Evolutionary conservation across 305 asterid genomes (phyloP), one percentile per base, ranked within the genome.

Genomic region (Fraxinus angustifolia): DNA sequence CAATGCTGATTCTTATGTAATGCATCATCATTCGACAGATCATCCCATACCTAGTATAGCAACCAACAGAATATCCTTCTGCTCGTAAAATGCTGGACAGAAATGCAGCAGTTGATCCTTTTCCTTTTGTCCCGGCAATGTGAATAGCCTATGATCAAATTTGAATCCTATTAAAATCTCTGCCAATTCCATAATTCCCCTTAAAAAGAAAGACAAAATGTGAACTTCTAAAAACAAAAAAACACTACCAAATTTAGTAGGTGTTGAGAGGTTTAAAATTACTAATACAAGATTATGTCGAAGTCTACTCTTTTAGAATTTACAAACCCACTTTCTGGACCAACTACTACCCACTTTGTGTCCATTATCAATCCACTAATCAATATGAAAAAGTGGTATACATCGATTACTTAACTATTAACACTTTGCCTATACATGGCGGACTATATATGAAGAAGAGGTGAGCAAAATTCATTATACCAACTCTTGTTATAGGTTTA

Each of bases 101-200:
- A 84, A 91, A 95, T n/a, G 95, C 91, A 84, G 97, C 97, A 76
- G 99, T 92, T 12, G 99, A 95, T 80, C 98, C 99, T 89, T 95
- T 95, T 68, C 99, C 99, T 88, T 95, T 95, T 45, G 99, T 95
- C 77, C 98, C 98, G 86, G 98, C 97, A 56, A 95, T 89, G 82
- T 95, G 99, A 40, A 95, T 79, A 79, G 97, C 88, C 99, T 95
- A 83, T 34, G 73, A 84, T 62, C 86, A 81, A 70, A 77, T 35
- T 33, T 42, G 78, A 75, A 56, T 23, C 48, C 35, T 72, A 38
- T 70, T 68, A 80, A 77, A 74, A 67, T 58, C 56, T 67, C 58
- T 17, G 53, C 34, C 62, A 45, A 53, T 67, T 31, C 40, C 36
- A 74, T 48, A 26, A 73, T 73, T 72, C 70, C 48, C 73, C 73